A percentile compares a stretch with the other conserved stretches of the same genome.
These are phyloP conservation scores for Sporobolomyces roseus DNA, from an alignment of 768 basidiomycete species.

Conservation along the genomic window DNA sequence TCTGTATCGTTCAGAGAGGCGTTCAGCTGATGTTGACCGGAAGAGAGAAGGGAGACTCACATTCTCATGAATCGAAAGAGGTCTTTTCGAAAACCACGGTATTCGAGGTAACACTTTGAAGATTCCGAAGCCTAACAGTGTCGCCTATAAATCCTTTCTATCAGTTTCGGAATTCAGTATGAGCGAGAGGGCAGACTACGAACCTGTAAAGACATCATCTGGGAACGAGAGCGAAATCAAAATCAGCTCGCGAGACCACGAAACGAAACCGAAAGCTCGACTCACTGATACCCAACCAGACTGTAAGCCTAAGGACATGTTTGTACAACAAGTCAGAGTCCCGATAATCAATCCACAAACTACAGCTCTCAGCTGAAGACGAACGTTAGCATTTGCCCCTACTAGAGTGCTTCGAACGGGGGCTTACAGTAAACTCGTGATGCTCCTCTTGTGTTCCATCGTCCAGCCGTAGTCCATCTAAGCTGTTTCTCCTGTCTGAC, in stretches of 20 bases:
- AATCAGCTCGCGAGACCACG: not conserved
- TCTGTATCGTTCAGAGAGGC: slow-evolving; percentile 50
- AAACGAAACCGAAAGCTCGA: not conserved
- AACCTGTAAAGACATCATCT: slow-evolving; percentile 57
- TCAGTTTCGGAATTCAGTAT: not conserved
- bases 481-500: too few species aligned
- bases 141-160: slow-evolving; percentile 59
- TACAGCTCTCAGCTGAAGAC: slow-evolving; percentile 57
- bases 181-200: not conserved
- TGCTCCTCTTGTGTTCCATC: slow-evolving; percentile 6
- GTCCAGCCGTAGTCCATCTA: slow-evolving; percentile 1
- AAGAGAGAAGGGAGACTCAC: slow-evolving; percentile 51
- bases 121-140: slow-evolving; percentile 82
- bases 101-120: slow-evolving; percentile 57
- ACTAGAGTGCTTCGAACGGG: not conserved
- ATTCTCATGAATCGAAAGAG: slow-evolving; percentile 39
- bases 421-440: slow-evolving; percentile 8
- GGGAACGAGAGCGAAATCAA: not conserved
- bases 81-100: slow-evolving; percentile 26
- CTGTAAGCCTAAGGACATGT: slow-evolving; percentile 79
- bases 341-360: slow-evolving; percentile 76
- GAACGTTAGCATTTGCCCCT: not conserved
- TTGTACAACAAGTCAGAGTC: slow-evolving; percentile 79
- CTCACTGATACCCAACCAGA: slow-evolving; percentile 72
- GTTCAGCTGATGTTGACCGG: not conserved